These are phyloP conservation scores for Aspergillus clavatus DNA, from an alignment of 2,329 filamentous ascomycete genomes.

Conservation along the genomic window DNA sequence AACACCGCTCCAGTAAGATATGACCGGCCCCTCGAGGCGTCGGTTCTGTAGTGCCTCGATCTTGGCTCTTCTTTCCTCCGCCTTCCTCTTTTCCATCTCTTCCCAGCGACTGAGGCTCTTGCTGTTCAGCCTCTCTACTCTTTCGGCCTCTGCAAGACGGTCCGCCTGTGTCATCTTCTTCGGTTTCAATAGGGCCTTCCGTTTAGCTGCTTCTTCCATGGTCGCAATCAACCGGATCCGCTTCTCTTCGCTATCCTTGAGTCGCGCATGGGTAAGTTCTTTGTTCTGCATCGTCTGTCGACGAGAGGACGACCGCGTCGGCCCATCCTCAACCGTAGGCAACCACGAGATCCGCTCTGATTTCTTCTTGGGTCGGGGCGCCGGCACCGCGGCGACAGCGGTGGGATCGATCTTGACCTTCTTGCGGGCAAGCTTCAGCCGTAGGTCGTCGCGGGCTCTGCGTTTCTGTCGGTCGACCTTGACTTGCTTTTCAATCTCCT, in stretches of 20 bases:
- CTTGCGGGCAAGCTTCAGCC: slow-evolving; percentile 54
- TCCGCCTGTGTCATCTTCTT: slow-evolving; percentile 83
- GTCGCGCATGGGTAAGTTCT: slow-evolving; percentile 48
- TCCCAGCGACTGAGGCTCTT: slow-evolving; percentile 94
- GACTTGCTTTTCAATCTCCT: slow-evolving; percentile 73
- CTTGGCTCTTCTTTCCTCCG: slow-evolving; percentile 75
- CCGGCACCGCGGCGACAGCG: slow-evolving; percentile 33
- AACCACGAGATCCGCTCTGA: slow-evolving; percentile 68
- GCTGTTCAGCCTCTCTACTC: slow-evolving; percentile 78
- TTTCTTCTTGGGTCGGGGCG: slow-evolving; percentile 58
- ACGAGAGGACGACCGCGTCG: slow-evolving; percentile 58
- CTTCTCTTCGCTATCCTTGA: slow-evolving; percentile 47
- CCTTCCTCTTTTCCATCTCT: slow-evolving; percentile 80
- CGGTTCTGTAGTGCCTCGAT: slow-evolving; percentile 84
- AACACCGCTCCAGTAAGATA: slow-evolving; percentile 91
- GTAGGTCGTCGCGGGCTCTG: slow-evolving; percentile 70
- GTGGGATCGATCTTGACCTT: slow-evolving; percentile 67
- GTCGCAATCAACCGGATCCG: slow-evolving; percentile 47
- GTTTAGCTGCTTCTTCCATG: slow-evolving; percentile 58
- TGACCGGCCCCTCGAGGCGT: slow-evolving; percentile 79
- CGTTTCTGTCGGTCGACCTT: slow-evolving; percentile 73
- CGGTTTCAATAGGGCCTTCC: slow-evolving; percentile 68
- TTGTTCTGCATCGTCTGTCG: slow-evolving; percentile 63
- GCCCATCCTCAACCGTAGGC: slow-evolving; percentile 58
- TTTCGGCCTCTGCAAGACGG: slow-evolving; percentile 72